Percentiles rank a stretch among this genome's conserved stretches.
Conservation (phyloP, 495 filamentous ascomycete species). For the Gamarada debralockiae region DNA sequence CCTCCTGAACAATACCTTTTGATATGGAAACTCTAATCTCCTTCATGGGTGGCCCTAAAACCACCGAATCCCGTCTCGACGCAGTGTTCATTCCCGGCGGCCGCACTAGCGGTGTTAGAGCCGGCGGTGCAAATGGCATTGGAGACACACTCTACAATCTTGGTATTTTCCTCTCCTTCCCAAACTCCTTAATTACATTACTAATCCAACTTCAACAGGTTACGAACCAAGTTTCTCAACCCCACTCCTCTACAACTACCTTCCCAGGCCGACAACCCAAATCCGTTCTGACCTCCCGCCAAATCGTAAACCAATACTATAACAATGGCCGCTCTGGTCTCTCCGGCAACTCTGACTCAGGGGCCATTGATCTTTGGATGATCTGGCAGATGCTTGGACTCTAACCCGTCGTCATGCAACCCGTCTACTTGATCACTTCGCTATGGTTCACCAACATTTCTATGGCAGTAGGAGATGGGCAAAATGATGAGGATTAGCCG, state of each 20-base stretch:
- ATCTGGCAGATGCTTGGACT: conserved; percentile 50
- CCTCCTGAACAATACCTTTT: conserved; percentile 61
- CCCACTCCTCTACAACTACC: conserved; percentile 67
- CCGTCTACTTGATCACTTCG: conserved; percentile 50
- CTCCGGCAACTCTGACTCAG: conserved; percentile 55
- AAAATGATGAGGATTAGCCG: background rate
- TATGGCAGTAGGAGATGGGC: conserved; percentile 39
- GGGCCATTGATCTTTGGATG: conserved; percentile 55
- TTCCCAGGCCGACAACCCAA: background rate
- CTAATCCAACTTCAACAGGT: conserved; percentile 17
- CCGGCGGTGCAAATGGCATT: conserved; percentile 1
- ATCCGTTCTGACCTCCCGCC: conserved; percentile 28
- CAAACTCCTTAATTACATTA: background rate
- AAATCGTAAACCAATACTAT: conserved; percentile 37
- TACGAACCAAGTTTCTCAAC: conserved; percentile 68
- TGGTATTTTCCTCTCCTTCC: conserved; percentile 20
- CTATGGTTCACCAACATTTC: conserved; percentile 50
- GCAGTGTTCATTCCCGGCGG: conserved; percentile 47
- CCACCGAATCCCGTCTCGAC: conserved; percentile 54
- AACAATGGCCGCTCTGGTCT: conserved; percentile 36
- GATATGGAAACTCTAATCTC: conserved; percentile 59
- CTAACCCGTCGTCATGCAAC: conserved; percentile 51
- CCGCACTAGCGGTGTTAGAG: background rate
- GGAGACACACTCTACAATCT: conserved; percentile 62
- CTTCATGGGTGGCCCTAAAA: conserved; percentile 52